These are phyloP conservation scores for Emmonsiellopsis sp. DNA, from an alignment of 2,329 filamentous ascomycete genomes.

Conservation along the genomic window DNA sequence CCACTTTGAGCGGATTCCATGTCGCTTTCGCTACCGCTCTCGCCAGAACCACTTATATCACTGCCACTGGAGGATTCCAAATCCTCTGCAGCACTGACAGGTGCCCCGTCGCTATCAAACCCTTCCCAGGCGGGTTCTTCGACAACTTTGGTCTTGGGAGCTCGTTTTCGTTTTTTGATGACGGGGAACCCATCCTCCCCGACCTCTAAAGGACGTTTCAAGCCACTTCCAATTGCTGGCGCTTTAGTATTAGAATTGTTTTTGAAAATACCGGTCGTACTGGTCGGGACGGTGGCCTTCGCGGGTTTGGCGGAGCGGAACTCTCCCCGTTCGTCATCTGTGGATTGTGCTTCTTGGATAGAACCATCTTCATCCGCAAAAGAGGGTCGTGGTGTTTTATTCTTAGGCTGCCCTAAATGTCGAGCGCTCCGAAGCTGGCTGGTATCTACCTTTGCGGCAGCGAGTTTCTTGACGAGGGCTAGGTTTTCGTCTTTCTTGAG, in stretches of 20 bases:
- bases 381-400: conserved; percentile 29
- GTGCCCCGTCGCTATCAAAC: conserved; percentile 35
- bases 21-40: conserved; percentile 22
- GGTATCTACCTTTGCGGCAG: conserved; percentile 70
- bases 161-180: conserved; percentile 64
- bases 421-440: conserved; percentile 70
- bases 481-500: conserved; percentile 88
- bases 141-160: conserved; percentile 19
- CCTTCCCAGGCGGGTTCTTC: conserved; percentile 38
- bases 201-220: conserved; percentile 78
- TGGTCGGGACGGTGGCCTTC: background rate
- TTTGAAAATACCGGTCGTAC: background rate
- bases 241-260: too few relatives aligned
- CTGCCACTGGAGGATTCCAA: conserved; percentile 24
- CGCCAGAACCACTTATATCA: conserved; percentile 10
- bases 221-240: conserved; percentile 55
- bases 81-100: conserved; percentile 30
- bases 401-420: conserved; percentile 60
- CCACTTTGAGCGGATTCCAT: conserved; percentile 21
- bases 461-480: conserved; percentile 73
- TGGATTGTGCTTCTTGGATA: background rate
- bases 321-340: background rate
- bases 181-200: conserved; percentile 73
- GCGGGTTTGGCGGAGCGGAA: background rate
- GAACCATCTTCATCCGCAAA: conserved; percentile 13